Evolutionary conservation across 2,329 filamentous ascomycete species (phyloP).

Genomic region (Pestalotiopsis sp.): DNA sequence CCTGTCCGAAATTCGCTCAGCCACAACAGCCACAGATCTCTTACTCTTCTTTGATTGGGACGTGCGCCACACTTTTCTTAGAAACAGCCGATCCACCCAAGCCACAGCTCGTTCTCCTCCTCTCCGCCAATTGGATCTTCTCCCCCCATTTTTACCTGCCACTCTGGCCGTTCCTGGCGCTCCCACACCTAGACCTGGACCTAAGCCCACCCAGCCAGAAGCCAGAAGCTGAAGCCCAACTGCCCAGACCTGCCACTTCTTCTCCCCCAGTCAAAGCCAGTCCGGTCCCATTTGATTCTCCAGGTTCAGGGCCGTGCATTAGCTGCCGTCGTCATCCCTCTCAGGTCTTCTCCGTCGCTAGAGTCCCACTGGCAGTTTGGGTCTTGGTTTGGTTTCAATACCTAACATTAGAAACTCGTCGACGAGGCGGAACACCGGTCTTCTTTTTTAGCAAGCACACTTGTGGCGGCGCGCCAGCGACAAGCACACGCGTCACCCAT

Average conservation of each 20-base stretch:
- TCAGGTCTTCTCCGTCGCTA: neutral
- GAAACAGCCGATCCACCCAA: neutral
- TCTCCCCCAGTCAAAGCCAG: neutral
- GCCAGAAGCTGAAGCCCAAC: no score
- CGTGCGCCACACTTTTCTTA: neutral
- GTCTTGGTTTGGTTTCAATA: neutral
- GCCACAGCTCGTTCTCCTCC: neutral
- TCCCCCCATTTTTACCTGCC: neutral
- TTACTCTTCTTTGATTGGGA: neutral
- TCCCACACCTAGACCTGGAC: neutral
- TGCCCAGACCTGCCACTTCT: neutral
- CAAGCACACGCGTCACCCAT: neutral
- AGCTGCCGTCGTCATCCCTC: slow-evolving; percentile 10
- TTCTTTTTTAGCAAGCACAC: neutral
- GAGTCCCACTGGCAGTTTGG: neutral
- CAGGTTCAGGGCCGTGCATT: slow-evolving; percentile 11
- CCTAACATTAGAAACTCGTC: neutral
- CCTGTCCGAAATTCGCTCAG: slow-evolving; percentile 14
- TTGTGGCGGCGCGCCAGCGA: neutral
- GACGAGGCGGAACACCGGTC: neutral
- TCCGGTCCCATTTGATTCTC: neutral
- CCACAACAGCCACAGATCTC: neutral
- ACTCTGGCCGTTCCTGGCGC: slow-evolving; percentile 3
- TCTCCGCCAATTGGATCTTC: neutral
- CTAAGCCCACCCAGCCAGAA: no score